phyloP scores from a whole-genome alignment of 768 basidiomycete genomes.

The Leccinum disarticulatum region DNA sequence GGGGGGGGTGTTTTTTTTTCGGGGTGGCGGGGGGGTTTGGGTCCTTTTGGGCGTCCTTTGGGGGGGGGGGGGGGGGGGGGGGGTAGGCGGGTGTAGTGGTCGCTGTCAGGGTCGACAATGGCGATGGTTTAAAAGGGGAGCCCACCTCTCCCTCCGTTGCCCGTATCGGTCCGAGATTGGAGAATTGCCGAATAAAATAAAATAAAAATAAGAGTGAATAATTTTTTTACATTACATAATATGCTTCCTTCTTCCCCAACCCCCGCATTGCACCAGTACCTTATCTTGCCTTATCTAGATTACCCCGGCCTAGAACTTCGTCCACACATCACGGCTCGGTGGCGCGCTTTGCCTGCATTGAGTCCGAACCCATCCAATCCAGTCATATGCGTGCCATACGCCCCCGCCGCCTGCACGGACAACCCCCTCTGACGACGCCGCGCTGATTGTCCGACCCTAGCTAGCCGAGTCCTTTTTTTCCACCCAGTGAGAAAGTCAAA shows the following conservation, averaged over 20 bases:
- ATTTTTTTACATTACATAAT: conserved; percentile 12
- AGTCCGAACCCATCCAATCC: conserved; percentile 9
- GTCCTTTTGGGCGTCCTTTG: too few species aligned
- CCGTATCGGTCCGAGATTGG: conserved; percentile 29
- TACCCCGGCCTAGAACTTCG: conserved; percentile 27
- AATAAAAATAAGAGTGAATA: background rate
- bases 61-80: too few species aligned
- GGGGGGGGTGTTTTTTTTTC: too few species aligned
- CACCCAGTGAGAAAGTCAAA: background rate
- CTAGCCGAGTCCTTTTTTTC: conserved; percentile 3
- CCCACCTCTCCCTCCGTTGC: conserved; percentile 12
- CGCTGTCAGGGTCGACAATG: conserved; percentile 8
- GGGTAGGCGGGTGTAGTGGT: background rate
- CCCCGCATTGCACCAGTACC: conserved; percentile 25
- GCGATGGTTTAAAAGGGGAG: conserved; percentile 10
- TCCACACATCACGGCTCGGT: conserved; percentile 1
- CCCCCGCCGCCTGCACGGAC: background rate
- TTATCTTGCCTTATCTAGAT: conserved; percentile 28
- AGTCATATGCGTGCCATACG: conserved; percentile 3
- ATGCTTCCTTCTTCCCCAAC: background rate
- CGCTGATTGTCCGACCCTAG: conserved; percentile 1
- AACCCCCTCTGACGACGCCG: conserved; percentile 2
- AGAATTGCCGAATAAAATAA: conserved; percentile 12
- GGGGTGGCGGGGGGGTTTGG: too few species aligned
- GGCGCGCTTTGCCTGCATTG: background rate